Evolutionary conservation across 1,284 basidiomycete genomes (phyloP), one percentile per base, ranked within the genome.

Genomic region (Rhodotorula sp.): DNA sequence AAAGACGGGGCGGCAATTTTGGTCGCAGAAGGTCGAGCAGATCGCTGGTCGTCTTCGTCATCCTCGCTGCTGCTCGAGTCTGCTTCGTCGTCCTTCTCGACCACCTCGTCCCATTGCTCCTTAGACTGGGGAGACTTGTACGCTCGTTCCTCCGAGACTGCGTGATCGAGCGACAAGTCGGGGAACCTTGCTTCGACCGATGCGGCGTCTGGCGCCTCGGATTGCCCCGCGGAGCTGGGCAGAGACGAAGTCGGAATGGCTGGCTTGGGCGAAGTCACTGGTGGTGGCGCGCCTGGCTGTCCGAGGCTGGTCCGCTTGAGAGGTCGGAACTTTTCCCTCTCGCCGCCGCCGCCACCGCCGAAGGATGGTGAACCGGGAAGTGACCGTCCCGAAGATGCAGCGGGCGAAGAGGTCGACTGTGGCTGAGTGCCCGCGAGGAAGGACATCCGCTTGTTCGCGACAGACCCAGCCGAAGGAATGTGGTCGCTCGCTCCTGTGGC

Each of bases 51-150:
- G 67, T 18, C 49, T 57, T 7, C 54, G 60, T 6, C 26, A 29
- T n/a, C 60, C 49, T 77, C 74, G 6, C 77, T 76, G 24, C 74
- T 73, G 60, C 73, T 74, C 64, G 73, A 74, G 24, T 72, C 73
- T 20, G 59, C 68, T 12, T 17, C 66, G 15, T 66, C 72, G 58
- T 73, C 66, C 67, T 67, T 67, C 56, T 73, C 74, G 29, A 72
- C 67, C 14, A 75, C 60, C 17, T 60, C 57, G 57, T 75, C 66
- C 64, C 67, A 73, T 18, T 60, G 44, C 65, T 64, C 60, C 33
- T 45, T 20, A 14, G 5, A 57, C 44, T 46, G 26, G n/a, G 33
- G 37, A 42, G 7, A 8, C 10, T 14, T 30, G 17, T 12, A 6
- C 45, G 33, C 20, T 18, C 48, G 29, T 8, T n/a, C 22, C 1